A percentile compares a stretch with the other conserved stretches of the same genome.
These are phyloP conservation scores for Isoetes taiwanensis DNA, from an alignment of 75 land plant genomes.

Conservation along the genomic window DNA sequence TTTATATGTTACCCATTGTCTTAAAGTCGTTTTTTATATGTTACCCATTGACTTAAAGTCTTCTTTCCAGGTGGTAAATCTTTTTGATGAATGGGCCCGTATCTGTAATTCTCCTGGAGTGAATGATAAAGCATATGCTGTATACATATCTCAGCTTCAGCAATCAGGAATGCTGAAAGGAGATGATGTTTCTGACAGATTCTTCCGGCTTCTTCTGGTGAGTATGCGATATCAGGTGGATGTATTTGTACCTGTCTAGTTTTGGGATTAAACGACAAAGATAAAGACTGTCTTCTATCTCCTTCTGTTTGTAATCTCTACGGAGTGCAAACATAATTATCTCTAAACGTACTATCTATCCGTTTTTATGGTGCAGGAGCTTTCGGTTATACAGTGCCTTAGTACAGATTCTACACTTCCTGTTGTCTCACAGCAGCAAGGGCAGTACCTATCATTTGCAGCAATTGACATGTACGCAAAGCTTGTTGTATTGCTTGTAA, in stretches of 20 bases:
- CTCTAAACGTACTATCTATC: neutral
- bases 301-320: neutral
- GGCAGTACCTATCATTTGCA: constrained; percentile 34
- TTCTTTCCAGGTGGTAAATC: constrained; percentile 35
- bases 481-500: constrained; percentile 58
- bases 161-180: constrained; percentile 84
- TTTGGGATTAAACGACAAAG: neutral
- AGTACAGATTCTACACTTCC: constrained; percentile 34
- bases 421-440: constrained; percentile 32
- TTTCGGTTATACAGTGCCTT: constrained; percentile 63
- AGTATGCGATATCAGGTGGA: no score
- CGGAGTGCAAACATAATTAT: neutral
- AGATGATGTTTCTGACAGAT: constrained; percentile 80
- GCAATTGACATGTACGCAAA: constrained; percentile 80
- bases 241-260: neutral
- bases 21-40: neutral
- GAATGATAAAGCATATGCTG: constrained; percentile 59
- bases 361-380: constrained; percentile 35
- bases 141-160: constrained; percentile 61
- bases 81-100: constrained; percentile 71
- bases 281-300: neutral
- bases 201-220: constrained; percentile 69
- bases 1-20: neutral
- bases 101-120: constrained; percentile 64
- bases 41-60: neutral